phyloP scores from a whole-genome alignment of 2,329 filamentous ascomycete species.

The Scedosporium dehoogii region DNA sequence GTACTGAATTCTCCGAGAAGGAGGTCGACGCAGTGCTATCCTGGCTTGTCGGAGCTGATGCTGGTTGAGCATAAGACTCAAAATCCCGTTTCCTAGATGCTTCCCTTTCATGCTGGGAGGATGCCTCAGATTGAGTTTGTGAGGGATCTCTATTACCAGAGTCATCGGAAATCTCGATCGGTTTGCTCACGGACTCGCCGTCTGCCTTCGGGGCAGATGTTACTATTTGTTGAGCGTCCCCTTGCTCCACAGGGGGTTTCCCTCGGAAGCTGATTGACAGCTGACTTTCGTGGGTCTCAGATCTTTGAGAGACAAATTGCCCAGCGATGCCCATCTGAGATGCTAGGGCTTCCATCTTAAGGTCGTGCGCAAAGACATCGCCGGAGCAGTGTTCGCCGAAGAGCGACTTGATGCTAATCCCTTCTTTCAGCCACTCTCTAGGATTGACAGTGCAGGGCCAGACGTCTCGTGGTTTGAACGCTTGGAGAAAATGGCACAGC shows the following conservation, averaged over 20 bases:
- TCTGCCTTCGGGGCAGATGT: neutral
- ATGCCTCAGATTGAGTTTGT: neutral
- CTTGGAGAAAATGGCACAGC: conserved; percentile 57
- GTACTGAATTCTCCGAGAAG: neutral
- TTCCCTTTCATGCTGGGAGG: neutral
- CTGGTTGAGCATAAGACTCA: neutral
- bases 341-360: neutral
- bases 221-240: no score
- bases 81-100: neutral
- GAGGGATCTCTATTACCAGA: neutral
- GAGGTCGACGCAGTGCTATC: neutral
- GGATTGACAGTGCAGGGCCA: conserved; percentile 71
- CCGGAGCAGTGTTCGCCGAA: conserved; percentile 63
- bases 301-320: neutral
- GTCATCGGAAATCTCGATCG: neutral
- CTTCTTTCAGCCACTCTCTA: conserved; percentile 48
- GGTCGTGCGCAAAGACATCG: conserved; percentile 54
- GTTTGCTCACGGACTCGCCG: neutral
- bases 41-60: neutral
- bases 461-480: conserved; percentile 64
- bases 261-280: neutral
- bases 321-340: neutral
- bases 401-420: conserved; percentile 53
- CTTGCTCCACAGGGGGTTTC: neutral
- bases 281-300: neutral